These are phyloP conservation scores for Rosa chinensis DNA, from an alignment of 306 rosid genomes.

Conservation along the genomic window DNA sequence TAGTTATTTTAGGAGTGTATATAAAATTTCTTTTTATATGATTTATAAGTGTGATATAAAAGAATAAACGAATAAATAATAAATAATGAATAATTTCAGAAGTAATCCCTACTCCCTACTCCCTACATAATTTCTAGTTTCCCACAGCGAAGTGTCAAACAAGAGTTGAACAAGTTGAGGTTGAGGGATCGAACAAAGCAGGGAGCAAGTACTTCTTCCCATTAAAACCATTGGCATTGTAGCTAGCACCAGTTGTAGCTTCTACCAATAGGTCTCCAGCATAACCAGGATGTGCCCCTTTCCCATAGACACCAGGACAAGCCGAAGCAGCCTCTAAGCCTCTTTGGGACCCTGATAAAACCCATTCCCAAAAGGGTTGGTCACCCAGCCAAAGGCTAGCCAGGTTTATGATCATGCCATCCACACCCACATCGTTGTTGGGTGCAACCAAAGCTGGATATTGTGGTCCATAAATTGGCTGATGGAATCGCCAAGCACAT, in stretches of 20 bases:
- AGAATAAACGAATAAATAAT: too few relatives aligned
- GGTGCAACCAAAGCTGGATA: conserved; percentile 34
- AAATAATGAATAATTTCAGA: too few relatives aligned
- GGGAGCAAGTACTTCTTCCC: conserved; percentile 62
- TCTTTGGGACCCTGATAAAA: conserved; percentile 68
- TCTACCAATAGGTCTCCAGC: conserved; percentile 57
- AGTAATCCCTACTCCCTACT: too few relatives aligned
- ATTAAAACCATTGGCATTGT: conserved; percentile 50
- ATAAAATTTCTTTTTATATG: too few relatives aligned
- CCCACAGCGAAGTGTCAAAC: conserved; percentile 22
- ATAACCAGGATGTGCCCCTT: conserved; percentile 77
- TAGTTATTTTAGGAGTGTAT: too few relatives aligned
- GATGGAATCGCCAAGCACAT: conserved; percentile 84
- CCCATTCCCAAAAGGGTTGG: conserved; percentile 68
- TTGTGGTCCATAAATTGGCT: conserved; percentile 75
- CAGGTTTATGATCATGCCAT: too few relatives aligned
- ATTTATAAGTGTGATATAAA: too few relatives aligned
- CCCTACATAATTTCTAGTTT: not conserved
- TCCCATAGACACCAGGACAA: conserved; percentile 57
- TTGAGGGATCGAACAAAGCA: conserved; percentile 52
- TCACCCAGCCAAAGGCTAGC: conserved; percentile 63
- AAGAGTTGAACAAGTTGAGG: conserved; percentile 49
- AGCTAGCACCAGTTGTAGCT: conserved; percentile 46
- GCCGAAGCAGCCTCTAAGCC: conserved; percentile 73
- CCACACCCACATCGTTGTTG: too few relatives aligned